phyloP scores from a whole-genome alignment of 1,284 basidiomycete species.

The Tilletiopsis washingtonensis region DNA sequence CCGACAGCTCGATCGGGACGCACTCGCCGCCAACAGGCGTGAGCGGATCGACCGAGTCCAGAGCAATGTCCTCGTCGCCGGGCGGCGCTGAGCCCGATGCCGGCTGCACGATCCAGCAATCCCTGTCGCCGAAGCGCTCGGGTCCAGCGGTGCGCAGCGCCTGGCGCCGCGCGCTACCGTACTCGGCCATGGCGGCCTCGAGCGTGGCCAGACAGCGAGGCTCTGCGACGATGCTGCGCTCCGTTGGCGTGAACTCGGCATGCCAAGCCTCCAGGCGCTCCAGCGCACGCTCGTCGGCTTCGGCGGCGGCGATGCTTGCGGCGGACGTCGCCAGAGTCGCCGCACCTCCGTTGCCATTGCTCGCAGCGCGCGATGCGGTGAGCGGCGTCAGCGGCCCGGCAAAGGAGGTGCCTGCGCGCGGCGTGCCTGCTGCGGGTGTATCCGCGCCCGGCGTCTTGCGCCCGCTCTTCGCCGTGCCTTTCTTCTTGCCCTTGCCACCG shows the following conservation, averaged over 20 bases:
- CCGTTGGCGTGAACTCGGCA: slow-evolving; percentile 38
- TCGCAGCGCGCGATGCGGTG: too few relatives aligned
- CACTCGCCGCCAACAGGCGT: slow-evolving; percentile 33
- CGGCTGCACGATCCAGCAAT: too few relatives aligned
- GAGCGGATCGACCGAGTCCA: too few relatives aligned
- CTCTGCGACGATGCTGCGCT: slow-evolving; percentile 31
- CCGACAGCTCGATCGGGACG: slow-evolving; percentile 28
- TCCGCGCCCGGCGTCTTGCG: neutral
- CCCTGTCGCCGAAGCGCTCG: too few relatives aligned
- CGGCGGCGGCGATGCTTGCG: neutral
- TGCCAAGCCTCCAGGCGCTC: slow-evolving; percentile 44
- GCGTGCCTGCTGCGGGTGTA: neutral
- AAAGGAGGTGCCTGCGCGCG: too few relatives aligned
- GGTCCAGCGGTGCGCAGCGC: too few relatives aligned
- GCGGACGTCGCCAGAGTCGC: too few relatives aligned
- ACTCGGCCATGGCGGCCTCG: slow-evolving; percentile 23
- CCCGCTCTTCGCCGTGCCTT: neutral
- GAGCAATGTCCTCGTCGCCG: too few relatives aligned
- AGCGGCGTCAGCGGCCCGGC: too few relatives aligned
- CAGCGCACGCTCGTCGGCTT: neutral
- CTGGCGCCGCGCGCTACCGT: slow-evolving; percentile 9
- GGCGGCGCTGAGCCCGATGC: too few relatives aligned
- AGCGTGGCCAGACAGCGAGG: slow-evolving; percentile 12
- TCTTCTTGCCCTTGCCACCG: neutral
- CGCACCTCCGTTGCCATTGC: too few relatives aligned